Evolutionary conservation across 306 rosid species (phyloP).

Genomic region (Datisca glomerata): DNA sequence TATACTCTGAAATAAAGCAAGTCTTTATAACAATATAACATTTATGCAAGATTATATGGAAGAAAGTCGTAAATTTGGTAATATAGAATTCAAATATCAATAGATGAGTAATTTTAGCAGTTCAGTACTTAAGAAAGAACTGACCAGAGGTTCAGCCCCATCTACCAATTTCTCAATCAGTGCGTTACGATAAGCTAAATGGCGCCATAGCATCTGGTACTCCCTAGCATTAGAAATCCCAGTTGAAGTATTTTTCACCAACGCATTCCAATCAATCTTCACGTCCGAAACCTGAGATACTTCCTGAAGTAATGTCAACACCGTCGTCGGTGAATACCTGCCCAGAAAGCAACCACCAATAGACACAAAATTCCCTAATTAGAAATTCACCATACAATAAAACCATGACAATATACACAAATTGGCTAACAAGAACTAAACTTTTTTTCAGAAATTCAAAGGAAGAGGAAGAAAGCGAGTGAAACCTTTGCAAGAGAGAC

Average conservation of each 20-base stretch:
- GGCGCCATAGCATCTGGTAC: constrained; percentile 90
- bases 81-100: too few species aligned
- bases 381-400: neutral
- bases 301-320: constrained; percentile 64
- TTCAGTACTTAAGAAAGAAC: constrained; percentile 14
- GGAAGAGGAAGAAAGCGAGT: neutral
- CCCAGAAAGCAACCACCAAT: constrained; percentile 4
- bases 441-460: too few species aligned
- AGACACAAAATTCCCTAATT: neutral
- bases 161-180: constrained; percentile 30
- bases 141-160: constrained; percentile 48
- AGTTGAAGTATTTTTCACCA: constrained; percentile 57
- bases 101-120: too few species aligned
- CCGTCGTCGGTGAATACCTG: constrained; percentile 46
- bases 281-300: constrained; percentile 25
- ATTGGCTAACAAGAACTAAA: neutral
- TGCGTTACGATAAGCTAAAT: constrained; percentile 57
- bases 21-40: too few species aligned
- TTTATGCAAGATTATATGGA: too few species aligned
- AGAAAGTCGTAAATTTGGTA: too few species aligned
- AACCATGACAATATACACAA: neutral
- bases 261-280: constrained; percentile 68
- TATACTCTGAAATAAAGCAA: too few species aligned
- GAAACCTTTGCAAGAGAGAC: constrained; percentile 43
- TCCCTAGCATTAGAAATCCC: constrained; percentile 79